Evolutionary conservation across 2,329 filamentous ascomycete genomes (phyloP).

Genomic region (Xylariaceae sp.): DNA sequence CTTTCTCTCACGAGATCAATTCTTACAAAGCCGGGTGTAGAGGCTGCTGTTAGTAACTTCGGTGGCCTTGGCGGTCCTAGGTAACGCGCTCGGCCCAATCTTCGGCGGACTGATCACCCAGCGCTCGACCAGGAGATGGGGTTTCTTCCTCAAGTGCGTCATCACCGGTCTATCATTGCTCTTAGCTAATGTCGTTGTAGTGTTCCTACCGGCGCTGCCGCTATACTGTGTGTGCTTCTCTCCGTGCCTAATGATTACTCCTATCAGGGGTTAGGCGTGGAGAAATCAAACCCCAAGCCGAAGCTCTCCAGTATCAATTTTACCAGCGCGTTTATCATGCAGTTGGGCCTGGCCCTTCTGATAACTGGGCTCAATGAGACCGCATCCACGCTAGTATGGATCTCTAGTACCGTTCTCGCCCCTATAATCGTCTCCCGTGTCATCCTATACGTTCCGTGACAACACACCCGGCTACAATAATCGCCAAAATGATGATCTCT

Average conservation of each 20-base stretch:
- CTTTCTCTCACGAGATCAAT: no score
- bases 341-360: conserved; percentile 4
- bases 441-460: no score
- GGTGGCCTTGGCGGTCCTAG: conserved; percentile 9
- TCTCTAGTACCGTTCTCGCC: not conserved
- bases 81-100: conserved; percentile 27
- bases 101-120: conserved; percentile 26
- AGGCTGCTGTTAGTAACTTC: not conserved
- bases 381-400: not conserved
- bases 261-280: conserved; percentile 2
- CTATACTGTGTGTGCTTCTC: conserved; percentile 6
- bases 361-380: conserved; percentile 9
- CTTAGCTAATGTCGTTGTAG: conserved; percentile 1
- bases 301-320: conserved; percentile 6
- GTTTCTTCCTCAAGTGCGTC: conserved; percentile 29
- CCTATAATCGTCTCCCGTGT: conserved; percentile 11
- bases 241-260: conserved; percentile 6
- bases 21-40: no score
- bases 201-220: not conserved
- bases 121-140: conserved; percentile 28
- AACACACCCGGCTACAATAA: no score
- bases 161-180: not conserved
- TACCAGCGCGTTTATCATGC: conserved; percentile 5
- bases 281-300: conserved; percentile 1
- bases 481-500: no score